A percentile compares a stretch with the other conserved stretches of the same genome.
phyloP scores from a whole-genome alignment of 2,329 filamentous ascomycete genomes.

The Aspergillus sp. region DNA sequence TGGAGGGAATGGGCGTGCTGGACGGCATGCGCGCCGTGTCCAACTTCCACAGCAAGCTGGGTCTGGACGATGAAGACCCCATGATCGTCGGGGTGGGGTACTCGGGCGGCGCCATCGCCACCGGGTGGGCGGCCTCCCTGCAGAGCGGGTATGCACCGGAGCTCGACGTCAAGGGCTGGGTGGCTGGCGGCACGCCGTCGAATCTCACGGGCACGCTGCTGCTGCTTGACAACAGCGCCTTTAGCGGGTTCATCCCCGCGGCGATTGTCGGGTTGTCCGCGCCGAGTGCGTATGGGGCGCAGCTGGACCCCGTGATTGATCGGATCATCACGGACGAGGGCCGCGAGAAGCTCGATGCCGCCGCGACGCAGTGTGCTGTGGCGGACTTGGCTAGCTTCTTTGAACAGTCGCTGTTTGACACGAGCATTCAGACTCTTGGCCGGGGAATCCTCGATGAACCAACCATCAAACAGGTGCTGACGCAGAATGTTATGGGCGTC shows the following conservation, averaged over 20 bases:
- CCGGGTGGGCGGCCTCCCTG: constrained; percentile 53
- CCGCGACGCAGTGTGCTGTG: constrained; percentile 17
- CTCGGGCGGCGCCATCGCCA: constrained; percentile 53
- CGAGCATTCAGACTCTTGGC: constrained; percentile 20
- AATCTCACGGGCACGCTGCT: constrained; percentile 26
- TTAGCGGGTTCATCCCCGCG: constrained; percentile 24
- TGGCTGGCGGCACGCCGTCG: constrained; percentile 24
- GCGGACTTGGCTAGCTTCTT: constrained; percentile 16
- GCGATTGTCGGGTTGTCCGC: constrained; percentile 21
- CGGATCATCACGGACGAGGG: constrained; percentile 20
- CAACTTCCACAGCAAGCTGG: constrained; percentile 22
- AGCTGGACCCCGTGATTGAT: constrained; percentile 19
- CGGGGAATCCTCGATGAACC: neutral
- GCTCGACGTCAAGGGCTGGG: constrained; percentile 41
- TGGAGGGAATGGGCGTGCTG: constrained; percentile 45
- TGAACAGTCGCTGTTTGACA: constrained; percentile 20
- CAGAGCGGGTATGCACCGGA: constrained; percentile 54
- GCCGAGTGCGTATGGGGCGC: constrained; percentile 24
- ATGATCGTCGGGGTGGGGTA: constrained; percentile 51
- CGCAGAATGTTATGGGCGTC: constrained; percentile 15
- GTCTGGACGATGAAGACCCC: constrained; percentile 15
- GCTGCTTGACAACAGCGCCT: constrained; percentile 19
- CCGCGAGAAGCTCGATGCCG: constrained; percentile 10
- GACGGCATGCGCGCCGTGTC: constrained; percentile 43
- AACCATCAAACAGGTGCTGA: neutral